phyloP scores from a whole-genome alignment of 192 early-diverging fungal genomes.

The Coemansia sp. region DNA sequence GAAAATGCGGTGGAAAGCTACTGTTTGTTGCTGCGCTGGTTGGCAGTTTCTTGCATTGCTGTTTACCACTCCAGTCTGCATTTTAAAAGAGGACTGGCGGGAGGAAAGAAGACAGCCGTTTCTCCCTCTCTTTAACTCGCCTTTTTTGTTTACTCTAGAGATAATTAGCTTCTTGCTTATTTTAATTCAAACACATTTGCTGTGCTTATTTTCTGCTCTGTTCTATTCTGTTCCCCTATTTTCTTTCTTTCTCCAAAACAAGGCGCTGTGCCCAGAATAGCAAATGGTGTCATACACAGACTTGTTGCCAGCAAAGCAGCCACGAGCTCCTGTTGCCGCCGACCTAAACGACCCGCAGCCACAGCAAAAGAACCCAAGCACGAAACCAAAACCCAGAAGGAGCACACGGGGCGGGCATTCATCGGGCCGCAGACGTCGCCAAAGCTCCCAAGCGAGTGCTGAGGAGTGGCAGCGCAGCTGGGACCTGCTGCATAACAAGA shows the following conservation, averaged over 20 bases:
- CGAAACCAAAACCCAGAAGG: background rate
- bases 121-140: background rate
- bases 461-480: constrained; percentile 42
- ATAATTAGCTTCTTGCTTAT: background rate
- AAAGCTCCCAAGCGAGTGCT: background rate
- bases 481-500: constrained; percentile 33
- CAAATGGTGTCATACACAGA: constrained; percentile 53
- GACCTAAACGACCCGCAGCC: constrained; percentile 41
- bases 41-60: too few relatives aligned
- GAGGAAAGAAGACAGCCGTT: too few relatives aligned
- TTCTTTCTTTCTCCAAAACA: background rate
- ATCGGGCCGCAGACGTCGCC: background rate
- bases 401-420: background rate
- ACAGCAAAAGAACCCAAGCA: constrained; percentile 3
- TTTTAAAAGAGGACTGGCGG: too few relatives aligned
- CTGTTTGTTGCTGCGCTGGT: too few relatives aligned
- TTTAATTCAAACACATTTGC: background rate
- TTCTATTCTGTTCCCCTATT: background rate
- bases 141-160: constrained; percentile 1
- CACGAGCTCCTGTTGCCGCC: constrained; percentile 39
- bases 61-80: too few relatives aligned
- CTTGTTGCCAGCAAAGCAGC: constrained; percentile 49
- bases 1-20: too few relatives aligned
- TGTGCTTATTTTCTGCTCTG: too few relatives aligned
- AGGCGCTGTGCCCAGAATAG: background rate